These are phyloP conservation scores for Linnemannia exigua DNA, from an alignment of 192 early-diverging fungal species.

Conservation along the genomic window DNA sequence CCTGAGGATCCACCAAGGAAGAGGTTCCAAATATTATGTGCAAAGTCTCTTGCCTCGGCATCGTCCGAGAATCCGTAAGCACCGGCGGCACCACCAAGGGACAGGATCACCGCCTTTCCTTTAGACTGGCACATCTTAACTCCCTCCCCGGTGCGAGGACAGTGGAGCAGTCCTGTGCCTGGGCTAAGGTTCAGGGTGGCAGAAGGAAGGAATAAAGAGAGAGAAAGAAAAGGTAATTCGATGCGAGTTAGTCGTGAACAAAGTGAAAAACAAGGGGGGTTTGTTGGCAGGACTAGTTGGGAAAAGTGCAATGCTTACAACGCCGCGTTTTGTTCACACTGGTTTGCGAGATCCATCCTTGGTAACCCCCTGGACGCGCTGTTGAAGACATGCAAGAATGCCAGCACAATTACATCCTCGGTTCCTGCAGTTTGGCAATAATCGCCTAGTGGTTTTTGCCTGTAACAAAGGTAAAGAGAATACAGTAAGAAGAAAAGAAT, in stretches of 20 bases:
- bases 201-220: neutral
- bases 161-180: conserved; percentile 75
- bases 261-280: neutral
- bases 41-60: conserved; percentile 70
- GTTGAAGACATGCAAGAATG: conserved; percentile 79
- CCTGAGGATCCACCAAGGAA: conserved; percentile 76
- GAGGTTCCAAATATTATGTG: conserved; percentile 81
- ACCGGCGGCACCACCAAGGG: conserved; percentile 79
- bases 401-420: conserved; percentile 68
- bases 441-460: conserved; percentile 63
- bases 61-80: conserved; percentile 73
- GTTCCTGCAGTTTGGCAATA: conserved; percentile 69
- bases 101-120: conserved; percentile 82
- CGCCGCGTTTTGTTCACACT: conserved; percentile 66
- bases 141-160: conserved; percentile 75
- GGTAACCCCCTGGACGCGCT: conserved; percentile 64
- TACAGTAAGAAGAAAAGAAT: neutral
- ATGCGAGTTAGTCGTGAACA: neutral
- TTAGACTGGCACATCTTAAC: conserved; percentile 79
- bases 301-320: conserved; percentile 45
- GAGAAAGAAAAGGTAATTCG: neutral
- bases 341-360: conserved; percentile 76
- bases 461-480: neutral
- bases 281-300: neutral
- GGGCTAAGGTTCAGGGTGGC: no score